Base-by-base conservation (phyloP, 2,329 filamentous ascomycete species). In the Pyrenophora tritici-repentis region DNA sequence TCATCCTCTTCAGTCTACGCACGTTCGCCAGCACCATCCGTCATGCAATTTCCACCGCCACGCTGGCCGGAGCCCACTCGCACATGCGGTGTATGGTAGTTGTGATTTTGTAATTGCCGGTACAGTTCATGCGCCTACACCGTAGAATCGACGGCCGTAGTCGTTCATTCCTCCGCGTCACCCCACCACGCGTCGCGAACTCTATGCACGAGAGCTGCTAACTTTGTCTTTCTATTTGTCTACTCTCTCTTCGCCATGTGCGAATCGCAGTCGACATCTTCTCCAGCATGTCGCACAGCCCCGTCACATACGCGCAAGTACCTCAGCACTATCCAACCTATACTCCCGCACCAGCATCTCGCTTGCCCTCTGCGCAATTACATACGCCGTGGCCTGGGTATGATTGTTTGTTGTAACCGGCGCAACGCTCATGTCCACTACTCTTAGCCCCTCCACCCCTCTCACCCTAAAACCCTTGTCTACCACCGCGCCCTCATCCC, bases 381-480 rank as follows among this genome's bases (percentile, higher is more conserved):
- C 42, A 59, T 73, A 74, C 8, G 70, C 70, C 20, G 67, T 72
- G 2, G 66, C 36, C 57, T 72, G 67, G 9, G 68, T 70, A 48
- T 72, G 70, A 43, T 73, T 73, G 41, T 70, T 72, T 6, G 68
- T 65, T 22, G 66, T 63, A 18, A 73, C 32, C 13, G 70, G 68
- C 33, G 62, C 65, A 26, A 73, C 67, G 42, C 68, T 70, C 50
- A 71, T 29, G 55, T 78, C 75, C 14, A 75, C 73, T 1, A 78
- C 70, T 18, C 76, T 59, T 34, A 78, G 45, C 1, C 68, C 67
- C 22, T 72, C 47, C 6, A 75, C 66, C 1, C 75, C 74, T 44
- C 65, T 65, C 17, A 78, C 75, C 33, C 62, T 65, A 18, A 69
- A 74, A 26, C 63, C 61, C 2, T 59, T 59, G 53, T 76, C 74